These are phyloP conservation scores for Fusarium algeriense DNA, from an alignment of 2,329 filamentous ascomycete genomes.

Conservation along the genomic window DNA sequence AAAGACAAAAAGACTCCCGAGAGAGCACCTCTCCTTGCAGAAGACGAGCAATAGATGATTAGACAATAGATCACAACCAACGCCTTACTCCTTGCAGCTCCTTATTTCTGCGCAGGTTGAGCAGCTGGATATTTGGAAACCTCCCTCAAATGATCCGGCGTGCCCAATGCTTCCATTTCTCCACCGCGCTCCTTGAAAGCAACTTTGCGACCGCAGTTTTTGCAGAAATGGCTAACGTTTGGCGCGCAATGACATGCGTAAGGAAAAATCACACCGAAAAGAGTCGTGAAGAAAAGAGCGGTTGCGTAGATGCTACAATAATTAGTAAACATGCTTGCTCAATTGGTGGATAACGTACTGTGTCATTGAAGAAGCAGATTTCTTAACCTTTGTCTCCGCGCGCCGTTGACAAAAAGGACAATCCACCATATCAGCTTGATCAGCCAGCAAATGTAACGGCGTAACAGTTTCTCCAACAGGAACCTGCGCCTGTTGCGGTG, in stretches of 20 bases:
- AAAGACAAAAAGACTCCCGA: conserved; percentile 35
- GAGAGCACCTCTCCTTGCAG: conserved; percentile 42
- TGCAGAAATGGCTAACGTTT: conserved; percentile 45
- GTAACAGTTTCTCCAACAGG: conserved; percentile 39
- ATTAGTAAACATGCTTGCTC: conserved; percentile 11
- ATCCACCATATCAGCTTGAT: conserved; percentile 44
- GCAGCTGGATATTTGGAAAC: conserved; percentile 41
- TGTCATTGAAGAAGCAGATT: conserved; percentile 37
- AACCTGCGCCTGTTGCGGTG: not conserved
- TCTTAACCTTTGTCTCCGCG: conserved; percentile 39
- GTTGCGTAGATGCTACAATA: conserved; percentile 16
- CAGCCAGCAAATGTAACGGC: conserved; percentile 42
- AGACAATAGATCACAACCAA: conserved; percentile 18
- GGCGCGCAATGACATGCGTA: conserved; percentile 40
- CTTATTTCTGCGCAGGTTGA: conserved; percentile 13
- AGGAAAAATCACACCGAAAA: conserved; percentile 42
- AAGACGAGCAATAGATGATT: conserved; percentile 13
- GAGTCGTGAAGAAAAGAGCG: conserved; percentile 42
- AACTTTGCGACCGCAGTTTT: conserved; percentile 46
- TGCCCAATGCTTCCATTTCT: conserved; percentile 40
- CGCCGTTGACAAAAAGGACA: conserved; percentile 46
- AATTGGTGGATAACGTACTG: conserved; percentile 33
- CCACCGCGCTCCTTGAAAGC: conserved; percentile 30
- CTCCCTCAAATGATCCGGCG: conserved; percentile 45
- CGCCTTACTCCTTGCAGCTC: not conserved